Percentiles rank a stretch among this genome's conserved stretches.
Evolutionary conservation across 805 yeast genomes (phyloP).

Genomic region (Ogataea methanolica): DNA sequence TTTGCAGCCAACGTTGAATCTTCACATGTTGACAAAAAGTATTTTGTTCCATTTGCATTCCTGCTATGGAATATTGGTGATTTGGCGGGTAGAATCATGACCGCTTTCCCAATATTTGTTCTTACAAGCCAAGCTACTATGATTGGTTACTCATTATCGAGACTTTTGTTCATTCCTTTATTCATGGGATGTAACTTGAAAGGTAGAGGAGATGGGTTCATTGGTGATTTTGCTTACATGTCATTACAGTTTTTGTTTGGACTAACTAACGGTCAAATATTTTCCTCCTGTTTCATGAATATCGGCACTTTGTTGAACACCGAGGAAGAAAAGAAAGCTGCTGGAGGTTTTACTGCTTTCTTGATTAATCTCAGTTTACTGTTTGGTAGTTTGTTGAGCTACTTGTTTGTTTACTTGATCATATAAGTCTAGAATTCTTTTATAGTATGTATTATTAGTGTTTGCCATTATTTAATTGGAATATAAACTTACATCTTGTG

Average conservation of each 20-base stretch:
- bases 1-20: conserved; percentile 74
- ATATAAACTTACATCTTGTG: not conserved
- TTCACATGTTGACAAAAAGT: conserved; percentile 31
- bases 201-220: conserved; percentile 32
- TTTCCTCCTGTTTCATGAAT: conserved; percentile 61
- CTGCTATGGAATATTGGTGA: conserved; percentile 91
- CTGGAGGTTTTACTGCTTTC: conserved; percentile 88
- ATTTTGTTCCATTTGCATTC: conserved; percentile 70
- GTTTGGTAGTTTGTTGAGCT: conserved; percentile 73
- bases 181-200: conserved; percentile 65
- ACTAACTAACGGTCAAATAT: conserved; percentile 78
- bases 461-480: not conserved
- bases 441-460: not conserved
- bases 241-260: conserved; percentile 76
- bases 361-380: conserved; percentile 76
- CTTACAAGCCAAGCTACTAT: conserved; percentile 40
- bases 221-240: conserved; percentile 65
- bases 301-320: conserved; percentile 27
- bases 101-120: conserved; percentile 46
- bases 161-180: conserved; percentile 64
- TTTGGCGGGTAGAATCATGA: conserved; percentile 64
- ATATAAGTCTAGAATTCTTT: not conserved
- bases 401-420: conserved; percentile 45
- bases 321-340: conserved; percentile 75
- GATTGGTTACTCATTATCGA: conserved; percentile 48